A percentile compares a stretch with the other conserved stretches of the same genome.
Evolutionary conservation across 257 asterid genomes (phyloP).

Genomic region (Capsicum baccatum): DNA sequence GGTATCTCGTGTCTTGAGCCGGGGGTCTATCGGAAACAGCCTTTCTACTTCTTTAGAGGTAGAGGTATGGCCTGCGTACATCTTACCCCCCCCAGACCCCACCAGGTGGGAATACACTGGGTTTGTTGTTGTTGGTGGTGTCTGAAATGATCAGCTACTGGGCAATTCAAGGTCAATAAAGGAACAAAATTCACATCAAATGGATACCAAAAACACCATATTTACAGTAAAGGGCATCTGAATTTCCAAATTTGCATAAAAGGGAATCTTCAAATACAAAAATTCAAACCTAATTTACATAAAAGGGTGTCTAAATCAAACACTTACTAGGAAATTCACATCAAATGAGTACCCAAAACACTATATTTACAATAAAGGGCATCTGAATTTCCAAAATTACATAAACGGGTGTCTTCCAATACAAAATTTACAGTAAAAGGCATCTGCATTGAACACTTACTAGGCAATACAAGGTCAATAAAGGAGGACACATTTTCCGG

Average conservation of each 20-base stretch:
- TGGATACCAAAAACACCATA: neutral
- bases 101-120: too few relatives aligned
- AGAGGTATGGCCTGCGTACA: too few relatives aligned
- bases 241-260: neutral
- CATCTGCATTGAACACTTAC: constrained; percentile 39
- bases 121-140: too few relatives aligned
- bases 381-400: neutral
- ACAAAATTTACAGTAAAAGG: neutral
- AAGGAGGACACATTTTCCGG: constrained; percentile 84
- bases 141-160: constrained; percentile 41
- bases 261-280: too few relatives aligned
- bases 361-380: constrained; percentile 53
- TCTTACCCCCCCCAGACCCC: too few relatives aligned
- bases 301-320: neutral
- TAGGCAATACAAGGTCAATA: constrained; percentile 83
- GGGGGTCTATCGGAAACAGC: too few relatives aligned
- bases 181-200: constrained; percentile 35
- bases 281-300: too few relatives aligned
- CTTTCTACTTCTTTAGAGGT: too few relatives aligned
- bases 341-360: neutral
- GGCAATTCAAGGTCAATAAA: constrained; percentile 89
- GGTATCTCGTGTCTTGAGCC: too few relatives aligned
- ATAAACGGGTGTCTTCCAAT: too few relatives aligned
- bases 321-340: constrained; percentile 51
- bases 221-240: neutral